Conservation (phyloP, 306 rosid genomes). For the Cucumis melo region DNA sequence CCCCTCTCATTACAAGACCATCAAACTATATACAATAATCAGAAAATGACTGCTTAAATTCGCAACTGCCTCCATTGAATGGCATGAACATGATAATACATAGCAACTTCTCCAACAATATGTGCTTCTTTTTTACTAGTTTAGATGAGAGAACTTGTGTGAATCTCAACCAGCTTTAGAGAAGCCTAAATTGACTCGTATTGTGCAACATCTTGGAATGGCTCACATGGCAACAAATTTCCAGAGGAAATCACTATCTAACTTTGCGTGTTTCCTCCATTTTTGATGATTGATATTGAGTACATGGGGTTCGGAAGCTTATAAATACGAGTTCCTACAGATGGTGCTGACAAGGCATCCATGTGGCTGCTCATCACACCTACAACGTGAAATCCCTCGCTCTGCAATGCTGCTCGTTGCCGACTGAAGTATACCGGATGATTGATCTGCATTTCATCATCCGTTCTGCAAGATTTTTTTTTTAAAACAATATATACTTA, state of each 20-base stretch:
- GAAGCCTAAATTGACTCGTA: not conserved
- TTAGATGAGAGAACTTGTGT: not conserved
- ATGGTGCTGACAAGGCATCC: conserved; percentile 31
- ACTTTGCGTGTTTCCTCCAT: conserved; percentile 3
- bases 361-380: conserved; percentile 47
- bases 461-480: conserved; percentile 33
- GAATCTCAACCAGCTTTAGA: not conserved
- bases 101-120: not conserved
- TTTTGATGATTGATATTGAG: conserved; percentile 22
- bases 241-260: not conserved
- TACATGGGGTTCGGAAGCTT: conserved; percentile 49
- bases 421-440: conserved; percentile 31
- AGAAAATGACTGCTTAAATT: not conserved
- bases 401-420: conserved; percentile 29
- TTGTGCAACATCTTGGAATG: not conserved
- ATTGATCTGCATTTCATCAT: conserved; percentile 32
- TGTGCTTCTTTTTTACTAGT: not conserved
- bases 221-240: not conserved
- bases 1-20: not conserved
- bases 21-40: not conserved
- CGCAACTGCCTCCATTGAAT: not conserved
- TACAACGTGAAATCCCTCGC: conserved; percentile 30
- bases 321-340: conserved; percentile 21
- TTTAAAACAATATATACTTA: not conserved
- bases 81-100: not conserved